These are phyloP conservation scores for Aspergillus eucalypticola DNA, from an alignment of 2,329 filamentous ascomycete genomes.

Conservation along the genomic window DNA sequence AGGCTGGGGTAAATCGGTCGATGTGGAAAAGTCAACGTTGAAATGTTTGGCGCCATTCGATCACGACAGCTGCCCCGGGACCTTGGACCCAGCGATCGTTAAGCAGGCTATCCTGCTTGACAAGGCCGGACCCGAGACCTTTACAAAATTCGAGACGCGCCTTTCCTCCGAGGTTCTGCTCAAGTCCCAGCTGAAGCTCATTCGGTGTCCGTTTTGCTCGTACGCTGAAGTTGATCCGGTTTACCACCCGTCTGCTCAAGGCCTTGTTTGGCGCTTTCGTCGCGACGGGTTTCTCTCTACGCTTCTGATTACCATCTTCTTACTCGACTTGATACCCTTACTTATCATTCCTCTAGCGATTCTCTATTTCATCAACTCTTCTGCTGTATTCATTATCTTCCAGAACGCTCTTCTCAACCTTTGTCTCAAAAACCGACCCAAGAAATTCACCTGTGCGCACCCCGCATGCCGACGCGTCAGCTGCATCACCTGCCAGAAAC, in stretches of 20 bases:
- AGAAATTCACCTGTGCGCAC: slow-evolving; percentile 75
- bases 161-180: slow-evolving; percentile 74
- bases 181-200: slow-evolving; percentile 70
- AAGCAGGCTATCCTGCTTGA: slow-evolving; percentile 70
- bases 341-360: slow-evolving; percentile 56
- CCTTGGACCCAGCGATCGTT: slow-evolving; percentile 68
- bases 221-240: slow-evolving; percentile 87
- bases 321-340: slow-evolving; percentile 48
- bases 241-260: slow-evolving; percentile 59
- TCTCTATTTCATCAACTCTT: slow-evolving; percentile 57
- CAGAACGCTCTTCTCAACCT: slow-evolving; percentile 65
- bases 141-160: slow-evolving; percentile 75
- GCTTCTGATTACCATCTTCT: slow-evolving; percentile 48
- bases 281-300: slow-evolving; percentile 56
- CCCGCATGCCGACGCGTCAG: slow-evolving; percentile 68
- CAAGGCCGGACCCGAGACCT: slow-evolving; percentile 68
- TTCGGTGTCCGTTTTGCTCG: slow-evolving; percentile 85
- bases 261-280: slow-evolving; percentile 59
- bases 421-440: slow-evolving; percentile 68
- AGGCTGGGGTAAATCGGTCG: slow-evolving; percentile 80
- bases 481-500: slow-evolving; percentile 78
- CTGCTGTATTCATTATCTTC: slow-evolving; percentile 54
- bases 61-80: slow-evolving; percentile 68
- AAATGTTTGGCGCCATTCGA: slow-evolving; percentile 77
- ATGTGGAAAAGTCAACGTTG: slow-evolving; percentile 70